Base-by-base conservation (phyloP, 2,329 filamentous ascomycete species). In the Sporothrix phasma region DNA sequence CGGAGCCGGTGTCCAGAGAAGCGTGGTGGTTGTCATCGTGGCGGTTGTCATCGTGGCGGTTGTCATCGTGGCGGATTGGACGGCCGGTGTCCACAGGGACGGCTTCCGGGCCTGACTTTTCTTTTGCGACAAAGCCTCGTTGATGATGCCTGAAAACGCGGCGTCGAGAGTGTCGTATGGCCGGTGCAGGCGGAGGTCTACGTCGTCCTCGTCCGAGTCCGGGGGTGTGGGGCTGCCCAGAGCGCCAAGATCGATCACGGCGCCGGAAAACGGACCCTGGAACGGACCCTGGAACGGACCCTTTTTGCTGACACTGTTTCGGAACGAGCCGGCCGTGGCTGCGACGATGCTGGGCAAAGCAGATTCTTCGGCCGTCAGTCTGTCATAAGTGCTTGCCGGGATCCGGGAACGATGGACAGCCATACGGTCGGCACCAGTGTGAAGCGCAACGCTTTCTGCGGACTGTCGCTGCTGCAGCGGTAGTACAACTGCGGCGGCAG, bases 151-250 rank as follows among this genome's bases (percentile, higher is more conserved):
- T 3, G 46, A 19, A 15, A 61, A 46, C 3, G 64, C 56, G 3
- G 51, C 58, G 15, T 64, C 49, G 17, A 71, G 70, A 4, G 68
- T 63, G 37, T 65, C 65, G 17, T 47, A 43, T 7, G 65, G 43
- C 45, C 61, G 65, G 41, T 70, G 68, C 15, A 66, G 46, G 41
- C 73, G 72, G 19, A 72, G 24, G 56, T 69, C 68, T 19, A 63
- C 74, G 53, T 77, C 77, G n/a, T 78, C 78, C 61, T 78, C 74
- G 64, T 81, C 77, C 17, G 78, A 82, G 62, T 84, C 81, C 7
- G 81, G 79, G 59, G 81, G 81, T 54, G 82, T 84, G 37, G 81
- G 80, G 67, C 80, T 84, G 43, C 76, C 79, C 2, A 82, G 69
- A 76, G 70, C 34, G 76, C 70, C 78, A 3, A 82, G 69, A 76